Conservation (phyloP, 352 stramenopile species). For the Detonula confervacea region DNA sequence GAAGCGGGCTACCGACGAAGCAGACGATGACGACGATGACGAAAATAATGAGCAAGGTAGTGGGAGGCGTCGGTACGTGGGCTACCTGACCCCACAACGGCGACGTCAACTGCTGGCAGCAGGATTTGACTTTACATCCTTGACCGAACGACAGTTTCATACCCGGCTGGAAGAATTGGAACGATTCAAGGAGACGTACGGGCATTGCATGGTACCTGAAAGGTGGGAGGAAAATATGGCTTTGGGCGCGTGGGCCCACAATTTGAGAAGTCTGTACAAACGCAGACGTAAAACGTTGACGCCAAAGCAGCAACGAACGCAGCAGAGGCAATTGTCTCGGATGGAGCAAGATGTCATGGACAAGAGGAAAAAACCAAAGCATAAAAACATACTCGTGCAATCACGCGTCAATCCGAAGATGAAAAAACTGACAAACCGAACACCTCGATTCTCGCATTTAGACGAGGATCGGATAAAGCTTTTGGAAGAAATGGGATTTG, state of each 20-base stretch:
- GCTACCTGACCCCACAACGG: conserved; percentile 39
- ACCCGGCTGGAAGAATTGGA: conserved; percentile 41
- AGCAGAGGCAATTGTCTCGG: no score
- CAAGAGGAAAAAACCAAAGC: conserved; percentile 10
- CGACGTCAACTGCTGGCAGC: conserved; percentile 11
- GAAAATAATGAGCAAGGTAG: no score
- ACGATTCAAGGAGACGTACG: conserved; percentile 49
- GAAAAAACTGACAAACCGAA: conserved; percentile 23
- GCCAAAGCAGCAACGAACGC: conserved; percentile 1
- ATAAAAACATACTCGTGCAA: conserved; percentile 22
- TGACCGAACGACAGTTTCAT: conserved; percentile 54
- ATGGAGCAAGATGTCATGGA: no score
- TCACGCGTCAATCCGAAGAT: conserved; percentile 3
- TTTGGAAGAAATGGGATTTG: conserved; percentile 49
- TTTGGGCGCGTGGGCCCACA: conserved; percentile 53
- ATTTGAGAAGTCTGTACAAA: conserved; percentile 53
- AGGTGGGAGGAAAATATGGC: conserved; percentile 54
- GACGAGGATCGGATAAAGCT: conserved; percentile 43
- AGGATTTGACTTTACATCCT: conserved; percentile 53
- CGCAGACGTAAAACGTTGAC: no score
- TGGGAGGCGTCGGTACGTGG: no score
- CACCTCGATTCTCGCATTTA: conserved; percentile 40
- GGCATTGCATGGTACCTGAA: conserved; percentile 51
- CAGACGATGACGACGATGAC: not conserved
- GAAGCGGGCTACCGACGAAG: conserved; percentile 28